Base-by-base conservation (phyloP, 176 grass and related monocot genomes). In the Alloteropsis semialata region DNA sequence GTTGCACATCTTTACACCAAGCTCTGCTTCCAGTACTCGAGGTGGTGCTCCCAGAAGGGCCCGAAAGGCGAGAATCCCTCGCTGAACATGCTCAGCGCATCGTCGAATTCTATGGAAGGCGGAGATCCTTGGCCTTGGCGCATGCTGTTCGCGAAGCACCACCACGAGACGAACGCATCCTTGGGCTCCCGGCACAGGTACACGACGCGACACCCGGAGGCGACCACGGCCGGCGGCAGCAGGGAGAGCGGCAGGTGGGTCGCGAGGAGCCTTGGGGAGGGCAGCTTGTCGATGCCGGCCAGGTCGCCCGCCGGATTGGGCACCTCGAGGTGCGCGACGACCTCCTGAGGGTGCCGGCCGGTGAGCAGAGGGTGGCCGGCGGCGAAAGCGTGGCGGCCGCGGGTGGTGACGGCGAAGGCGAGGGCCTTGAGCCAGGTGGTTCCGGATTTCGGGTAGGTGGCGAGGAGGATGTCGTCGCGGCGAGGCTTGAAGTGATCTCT, bases 341-440 rank as follows among this genome's bases (percentile, higher is more conserved):
- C 45, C 56, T 79, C 45, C 46, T 86, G 83, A 0, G 74, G 83
- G 37, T 70, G 48, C 13, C 24, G 50, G 50, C 50, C 48, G 44
- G 50, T 4, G 50, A 42, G 61, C 68, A 86, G 69, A 12, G 17
- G 72, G 18, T 74, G 71, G 71, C 2, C 36, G 15, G 0, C 36
- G 62, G 18, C 62, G 32, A 9, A 24, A 4, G 33, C 22, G 41
- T 77, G 77, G 17, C 70, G 49, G 30, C 51, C 13, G 65, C 74
- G 74, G 29, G 69, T 36, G 10, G 68, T 68, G 62, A 77, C 50
- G n/a, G 84, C 33, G 46, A 86, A 86, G 49, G 64, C 17, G 4
- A 86, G 73, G 5, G 84, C 73, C 24, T 86, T 86, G 5, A 86
- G 75, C 84, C 75, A 86, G 0, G 84, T 86, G 44, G 84, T 86